Evolutionary conservation across 2,329 filamentous ascomycete species (phyloP).

Genomic region (Knufia petricola): DNA sequence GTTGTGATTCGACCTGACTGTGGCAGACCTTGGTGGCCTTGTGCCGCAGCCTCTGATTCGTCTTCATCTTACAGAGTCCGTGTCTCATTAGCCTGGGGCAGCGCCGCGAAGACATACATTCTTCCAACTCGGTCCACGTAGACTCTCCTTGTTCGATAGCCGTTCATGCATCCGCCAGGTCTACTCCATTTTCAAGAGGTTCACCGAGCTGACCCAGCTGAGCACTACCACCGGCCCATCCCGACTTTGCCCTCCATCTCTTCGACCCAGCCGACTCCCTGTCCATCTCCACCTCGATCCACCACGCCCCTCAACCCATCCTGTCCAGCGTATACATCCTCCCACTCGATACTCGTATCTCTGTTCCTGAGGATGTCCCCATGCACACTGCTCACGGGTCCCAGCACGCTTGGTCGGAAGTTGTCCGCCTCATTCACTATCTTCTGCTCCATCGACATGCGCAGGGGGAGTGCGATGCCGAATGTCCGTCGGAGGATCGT

Average conservation of each 20-base stretch:
- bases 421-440: constrained; percentile 64
- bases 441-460: constrained; percentile 89
- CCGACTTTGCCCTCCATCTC: constrained; percentile 24
- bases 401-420: constrained; percentile 66
- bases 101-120: no score
- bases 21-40: no score
- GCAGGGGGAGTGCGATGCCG: constrained; percentile 85
- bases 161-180: not conserved
- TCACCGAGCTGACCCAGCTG: no score
- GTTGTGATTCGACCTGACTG: no score
- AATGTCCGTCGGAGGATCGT: constrained; percentile 76
- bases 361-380: constrained; percentile 78
- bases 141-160: not conserved
- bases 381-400: constrained; percentile 51
- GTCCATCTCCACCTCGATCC: constrained; percentile 16
- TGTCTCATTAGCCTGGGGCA: no score
- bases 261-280: constrained; percentile 19
- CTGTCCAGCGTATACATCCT: constrained; percentile 56
- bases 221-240: constrained; percentile 23
- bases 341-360: constrained; percentile 75
- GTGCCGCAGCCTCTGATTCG: no score
- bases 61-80: no score
- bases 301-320: constrained; percentile 18
- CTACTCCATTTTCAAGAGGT: no score
- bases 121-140: no score